Evolutionary conservation across 331 rosid genomes (phyloP), one percentile per base, ranked within the genome.

Genomic region (Stylosanthes scabra): DNA sequence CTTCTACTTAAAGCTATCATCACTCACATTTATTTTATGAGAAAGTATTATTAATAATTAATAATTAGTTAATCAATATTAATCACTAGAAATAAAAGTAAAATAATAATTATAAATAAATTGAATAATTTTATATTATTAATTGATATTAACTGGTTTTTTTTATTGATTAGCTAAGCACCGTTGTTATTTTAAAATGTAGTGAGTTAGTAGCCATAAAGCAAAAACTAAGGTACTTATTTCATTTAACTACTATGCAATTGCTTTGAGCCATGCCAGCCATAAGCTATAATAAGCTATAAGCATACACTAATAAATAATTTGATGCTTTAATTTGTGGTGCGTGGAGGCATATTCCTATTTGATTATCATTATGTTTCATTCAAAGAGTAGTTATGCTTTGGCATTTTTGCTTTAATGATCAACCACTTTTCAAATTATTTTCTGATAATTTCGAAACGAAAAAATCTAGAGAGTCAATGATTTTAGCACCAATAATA

Each of bases 331-430:
- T 45, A 76, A 5, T 34, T 71, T 80, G 83, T 64, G 74, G 9
- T 42, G 80, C 74, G 29, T 20, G 25, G 25, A 20, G 25, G 61
- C 66, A 70, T 62, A 70, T 73, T 72, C 80, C 52, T 60, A 74
- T 31, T 62, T 57, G 51, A 66, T 58, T 77, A 72, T 81, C 72
- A 82, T 80, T 80, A 77, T 81, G 78, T 71, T 78, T 70, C 68
- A 14, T 78, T 70, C 68, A 14, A 74, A 71, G 85, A 74, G 81
- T 74, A 74, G 81, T 74, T 82, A 82, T 71, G 78, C 46, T 47
- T 78, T 11, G 15, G n/a, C 65, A 42, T 80, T 80, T 77, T 77
- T 4, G 54, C 74, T 57, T 57, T 15, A 46, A 58, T 13, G 67
- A 66, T 74, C 74, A 11, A 64, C 54, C 50, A 70, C 68, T 79